phyloP scores from a whole-genome alignment of 1,284 basidiomycete species.

The Coriolopsis trogii region DNA sequence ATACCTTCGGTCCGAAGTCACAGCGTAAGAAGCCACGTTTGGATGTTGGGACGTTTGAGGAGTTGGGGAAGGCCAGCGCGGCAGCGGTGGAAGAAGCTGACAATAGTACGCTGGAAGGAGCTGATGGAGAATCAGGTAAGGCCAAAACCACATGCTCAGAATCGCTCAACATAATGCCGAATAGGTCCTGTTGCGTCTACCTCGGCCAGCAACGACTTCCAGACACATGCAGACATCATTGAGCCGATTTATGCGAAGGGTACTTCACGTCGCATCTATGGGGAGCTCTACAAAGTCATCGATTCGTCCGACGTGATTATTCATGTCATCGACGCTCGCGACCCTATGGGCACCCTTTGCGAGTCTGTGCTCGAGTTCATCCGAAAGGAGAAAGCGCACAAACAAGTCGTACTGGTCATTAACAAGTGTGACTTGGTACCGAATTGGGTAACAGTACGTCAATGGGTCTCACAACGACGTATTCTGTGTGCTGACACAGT shows the following conservation, averaged over 20 bases:
- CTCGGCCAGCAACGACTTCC: conserved; percentile 41
- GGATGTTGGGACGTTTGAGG: conserved; percentile 86
- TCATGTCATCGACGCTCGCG: conserved; percentile 95
- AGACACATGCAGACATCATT: conserved; percentile 73
- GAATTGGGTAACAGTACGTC: conserved; percentile 96
- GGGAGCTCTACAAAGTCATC: conserved; percentile 99
- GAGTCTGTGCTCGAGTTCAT: conserved; percentile 94
- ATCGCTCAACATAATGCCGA: conserved; percentile 22
- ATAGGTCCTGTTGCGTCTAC: conserved; percentile 44
- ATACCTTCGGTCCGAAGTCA: conserved; percentile 93
- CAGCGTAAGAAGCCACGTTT: conserved; percentile 88
- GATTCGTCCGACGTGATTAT: conserved; percentile 98
- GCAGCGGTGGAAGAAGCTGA: conserved; percentile 47
- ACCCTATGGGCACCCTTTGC: conserved; percentile 97
- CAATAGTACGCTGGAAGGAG: conserved; percentile 34
- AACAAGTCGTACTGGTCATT: conserved; percentile 94
- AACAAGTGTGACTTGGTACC: conserved; percentile 99
- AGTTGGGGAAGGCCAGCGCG: conserved; percentile 73
- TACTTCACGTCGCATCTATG: conserved; percentile 94
- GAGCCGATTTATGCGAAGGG: conserved; percentile 93
- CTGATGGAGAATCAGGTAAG: conserved; percentile 46
- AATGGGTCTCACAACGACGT: conserved; percentile 16
- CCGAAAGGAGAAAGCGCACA: conserved; percentile 96
- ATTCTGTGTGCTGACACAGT: conserved; percentile 13
- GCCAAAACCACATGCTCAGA: too few relatives aligned